Conservation (phyloP, 2,329 filamentous ascomycete species). For the Pyrenophora tritici-repentis region DNA sequence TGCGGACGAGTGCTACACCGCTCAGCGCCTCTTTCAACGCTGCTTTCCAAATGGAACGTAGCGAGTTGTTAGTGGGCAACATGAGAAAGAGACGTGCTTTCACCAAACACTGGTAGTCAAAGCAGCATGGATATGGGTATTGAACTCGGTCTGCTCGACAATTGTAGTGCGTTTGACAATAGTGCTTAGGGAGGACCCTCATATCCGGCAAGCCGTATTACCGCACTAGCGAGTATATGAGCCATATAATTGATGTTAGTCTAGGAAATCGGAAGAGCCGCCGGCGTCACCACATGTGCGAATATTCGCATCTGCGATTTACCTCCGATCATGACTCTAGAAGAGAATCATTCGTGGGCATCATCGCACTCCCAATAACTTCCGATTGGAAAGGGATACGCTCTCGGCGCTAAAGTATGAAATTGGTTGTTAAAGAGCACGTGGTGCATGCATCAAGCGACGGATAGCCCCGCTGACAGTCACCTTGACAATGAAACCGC, state of each 20-base stretch:
- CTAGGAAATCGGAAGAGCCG: neutral
- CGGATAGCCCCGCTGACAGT: constrained; percentile 17
- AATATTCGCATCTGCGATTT: neutral
- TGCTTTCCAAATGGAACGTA: too few relatives aligned
- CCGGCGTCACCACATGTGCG: neutral
- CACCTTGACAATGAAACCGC: constrained; percentile 12
- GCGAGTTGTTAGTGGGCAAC: neutral
- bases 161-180: neutral
- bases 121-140: neutral
- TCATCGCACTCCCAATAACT: neutral
- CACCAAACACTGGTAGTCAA: neutral
- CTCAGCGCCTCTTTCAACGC: neutral
- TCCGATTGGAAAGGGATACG: neutral
- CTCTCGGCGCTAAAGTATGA: constrained; percentile 1
- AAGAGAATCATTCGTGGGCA: neutral
- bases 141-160: neutral
- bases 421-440: constrained; percentile 6
- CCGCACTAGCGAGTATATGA: neutral
- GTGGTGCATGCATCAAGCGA: constrained; percentile 11
- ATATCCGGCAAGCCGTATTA: constrained; percentile 2
- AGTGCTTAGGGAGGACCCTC: neutral
- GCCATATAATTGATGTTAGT: neutral
- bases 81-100: constrained; percentile 2
- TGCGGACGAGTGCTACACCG: neutral
- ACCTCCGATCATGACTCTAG: neutral